phyloP scores from a whole-genome alignment of 2,329 filamentous ascomycete species.

The Orbilia blumenaviensis region DNA sequence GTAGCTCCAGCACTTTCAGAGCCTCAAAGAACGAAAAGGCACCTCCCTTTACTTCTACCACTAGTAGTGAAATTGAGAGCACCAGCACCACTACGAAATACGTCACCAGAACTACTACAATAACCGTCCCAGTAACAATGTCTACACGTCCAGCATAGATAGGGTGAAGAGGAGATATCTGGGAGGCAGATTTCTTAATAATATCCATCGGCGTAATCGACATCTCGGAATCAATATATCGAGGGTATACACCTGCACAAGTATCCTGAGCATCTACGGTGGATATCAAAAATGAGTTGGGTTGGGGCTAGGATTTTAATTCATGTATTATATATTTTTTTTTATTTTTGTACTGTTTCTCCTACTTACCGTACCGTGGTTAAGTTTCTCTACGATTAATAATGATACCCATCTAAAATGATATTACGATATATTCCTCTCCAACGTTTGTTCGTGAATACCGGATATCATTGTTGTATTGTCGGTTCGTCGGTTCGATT shows the following conservation, averaged over 20 bases:
- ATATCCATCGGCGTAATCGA: neutral
- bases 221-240: no score
- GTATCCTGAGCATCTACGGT: neutral
- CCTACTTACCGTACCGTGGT: neutral
- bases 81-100: slow-evolving; percentile 31
- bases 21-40: slow-evolving; percentile 1
- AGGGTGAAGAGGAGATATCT: neutral
- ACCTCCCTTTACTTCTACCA: neutral
- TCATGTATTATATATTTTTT: neutral
- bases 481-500: no score
- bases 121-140: slow-evolving; percentile 24
- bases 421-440: neutral
- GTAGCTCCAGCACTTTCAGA: neutral
- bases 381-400: neutral
- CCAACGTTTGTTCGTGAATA: neutral
- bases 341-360: neutral
- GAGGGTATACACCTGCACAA: neutral
- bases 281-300: no score
- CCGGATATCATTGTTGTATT: neutral
- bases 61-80: neutral
- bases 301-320: neutral
- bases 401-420: slow-evolving; percentile 20
- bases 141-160: neutral
- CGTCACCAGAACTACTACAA: slow-evolving; percentile 26
- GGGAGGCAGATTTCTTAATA: neutral